Base-by-base conservation (phyloP, 352 stramenopile genomes). In the Pythium rishiriense region DNA sequence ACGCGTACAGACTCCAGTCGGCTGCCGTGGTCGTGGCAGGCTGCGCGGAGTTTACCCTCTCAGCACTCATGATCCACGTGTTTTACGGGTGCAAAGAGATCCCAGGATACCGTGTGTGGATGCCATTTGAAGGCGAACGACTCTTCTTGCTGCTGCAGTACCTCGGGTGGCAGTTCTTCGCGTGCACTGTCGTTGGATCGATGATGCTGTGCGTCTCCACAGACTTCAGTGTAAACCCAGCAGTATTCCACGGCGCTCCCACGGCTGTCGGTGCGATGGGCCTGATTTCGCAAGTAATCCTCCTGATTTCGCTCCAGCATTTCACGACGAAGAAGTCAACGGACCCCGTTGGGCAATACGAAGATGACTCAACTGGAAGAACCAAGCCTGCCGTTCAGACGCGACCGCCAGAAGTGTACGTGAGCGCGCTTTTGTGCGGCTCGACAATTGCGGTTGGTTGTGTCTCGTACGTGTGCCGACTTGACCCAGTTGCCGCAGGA, bases 121-220 rank as follows among this genome's bases (percentile, higher is more conserved):
- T 85, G 66, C 78, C 78, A 11, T 87, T 87, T 47, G 72, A 84
- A 57, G 78, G 78, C 26, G 78, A 81, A 48, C 59, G 64, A 1
- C 70, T 74, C 35, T 87, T 85, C 45, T 53, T 87, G 54, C 60
- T 87, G n/a, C 68, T 87, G 0, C 78, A 87, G 62, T 87, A 85
- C 41, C 49, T 87, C 17, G 78, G 78, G 14, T 87, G 78, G 78
- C 78, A 85, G 55, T 72, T 87, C 52, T 81, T 85, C 17, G 76
- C 70, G 21, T 73, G 66, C n/a, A 78, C 67, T 4, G 53, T 85
- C 11, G 68, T 69, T 0, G 76, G 74, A 0, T 71, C 74, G 9
- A 58, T 81, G 48, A 74, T 79, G 31, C 35, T 85, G 7, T 73
- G 58, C 25, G 69, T 67, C 7, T 61, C 63, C 22, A 58, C 61